Evolutionary conservation across 1,284 basidiomycete species (phyloP).

Genomic region (Apiotrichum akiyoshidainum): DNA sequence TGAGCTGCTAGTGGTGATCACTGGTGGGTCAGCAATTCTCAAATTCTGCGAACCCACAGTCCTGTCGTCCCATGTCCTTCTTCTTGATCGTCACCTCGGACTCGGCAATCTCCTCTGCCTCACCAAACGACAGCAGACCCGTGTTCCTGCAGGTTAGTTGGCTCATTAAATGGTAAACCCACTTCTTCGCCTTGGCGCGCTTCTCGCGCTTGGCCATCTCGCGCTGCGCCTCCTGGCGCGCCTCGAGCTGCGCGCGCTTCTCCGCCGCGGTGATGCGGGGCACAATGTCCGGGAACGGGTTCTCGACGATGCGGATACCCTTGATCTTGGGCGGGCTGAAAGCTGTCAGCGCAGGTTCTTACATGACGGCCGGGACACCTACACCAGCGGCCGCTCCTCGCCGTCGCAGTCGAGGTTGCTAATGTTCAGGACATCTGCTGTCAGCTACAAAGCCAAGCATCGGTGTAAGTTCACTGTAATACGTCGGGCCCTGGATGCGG

Average conservation of each 20-base stretch:
- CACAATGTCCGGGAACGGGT: conserved; percentile 90
- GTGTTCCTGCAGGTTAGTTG: conserved; percentile 63
- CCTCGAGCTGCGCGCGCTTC: conserved; percentile 73
- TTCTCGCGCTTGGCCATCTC: conserved; percentile 71
- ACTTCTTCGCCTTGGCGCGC: conserved; percentile 79
- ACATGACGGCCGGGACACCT: conserved; percentile 35
- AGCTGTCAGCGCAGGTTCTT: not conserved
- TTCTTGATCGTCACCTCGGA: conserved; percentile 59
- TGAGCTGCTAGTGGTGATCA: not conserved
- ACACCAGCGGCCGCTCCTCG: conserved; percentile 83
- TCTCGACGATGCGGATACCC: conserved; percentile 76
- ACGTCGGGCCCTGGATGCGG: conserved; percentile 60
- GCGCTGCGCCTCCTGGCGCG: conserved; percentile 67
- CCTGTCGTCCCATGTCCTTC: conserved; percentile 74
- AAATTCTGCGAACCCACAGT: conserved; percentile 58
- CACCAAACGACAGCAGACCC: conserved; percentile 80
- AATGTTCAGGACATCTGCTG: conserved; percentile 79
- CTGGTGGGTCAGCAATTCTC: not conserved
- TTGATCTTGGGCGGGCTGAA: conserved; percentile 82
- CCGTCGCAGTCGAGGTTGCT: conserved; percentile 81
- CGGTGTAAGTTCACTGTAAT: conserved; percentile 77
- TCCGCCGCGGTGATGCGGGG: conserved; percentile 95
- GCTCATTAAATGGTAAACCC: conserved; percentile 10
- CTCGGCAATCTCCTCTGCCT: conserved; percentile 65
- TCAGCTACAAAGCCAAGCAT: not conserved